Conservation (phyloP, 306 rosid genomes). For the Hippophae tibetana region DNA sequence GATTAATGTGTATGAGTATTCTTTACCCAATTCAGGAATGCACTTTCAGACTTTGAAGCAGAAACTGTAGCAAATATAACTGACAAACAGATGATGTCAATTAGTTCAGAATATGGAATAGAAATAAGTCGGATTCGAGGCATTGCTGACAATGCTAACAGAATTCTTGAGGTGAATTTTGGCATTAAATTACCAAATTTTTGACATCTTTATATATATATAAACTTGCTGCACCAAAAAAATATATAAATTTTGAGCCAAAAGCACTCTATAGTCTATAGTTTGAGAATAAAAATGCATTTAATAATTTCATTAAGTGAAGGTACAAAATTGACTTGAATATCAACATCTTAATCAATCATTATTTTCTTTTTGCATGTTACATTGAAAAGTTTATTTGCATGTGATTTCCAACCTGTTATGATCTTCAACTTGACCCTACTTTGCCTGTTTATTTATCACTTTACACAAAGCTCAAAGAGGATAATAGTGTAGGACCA, state of each 20-base stretch:
- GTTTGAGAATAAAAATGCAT: conserved; percentile 20
- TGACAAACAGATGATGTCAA: conserved; percentile 78
- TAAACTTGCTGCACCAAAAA: background rate
- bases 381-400: conserved; percentile 18
- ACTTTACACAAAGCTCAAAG: background rate
- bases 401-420: conserved; percentile 34
- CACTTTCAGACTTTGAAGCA: conserved; percentile 79
- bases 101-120: conserved; percentile 58
- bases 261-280: conserved; percentile 16
- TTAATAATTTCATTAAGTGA: background rate
- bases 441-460: conserved; percentile 13
- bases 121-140: conserved; percentile 91
- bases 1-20: conserved; percentile 14
- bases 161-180: conserved; percentile 61
- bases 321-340: conserved; percentile 4
- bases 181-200: conserved; percentile 4
- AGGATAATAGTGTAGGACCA: background rate
- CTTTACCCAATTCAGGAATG: conserved; percentile 39
- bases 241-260: background rate
- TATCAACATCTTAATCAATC: conserved; percentile 7
- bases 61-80: conserved; percentile 58
- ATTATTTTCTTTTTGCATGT: conserved; percentile 18
- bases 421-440: conserved; percentile 24
- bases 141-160: conserved; percentile 78
- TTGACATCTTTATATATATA: background rate